Conservation (phyloP, 192 early-diverging fungal genomes). For the Umbelopsis sp. region DNA sequence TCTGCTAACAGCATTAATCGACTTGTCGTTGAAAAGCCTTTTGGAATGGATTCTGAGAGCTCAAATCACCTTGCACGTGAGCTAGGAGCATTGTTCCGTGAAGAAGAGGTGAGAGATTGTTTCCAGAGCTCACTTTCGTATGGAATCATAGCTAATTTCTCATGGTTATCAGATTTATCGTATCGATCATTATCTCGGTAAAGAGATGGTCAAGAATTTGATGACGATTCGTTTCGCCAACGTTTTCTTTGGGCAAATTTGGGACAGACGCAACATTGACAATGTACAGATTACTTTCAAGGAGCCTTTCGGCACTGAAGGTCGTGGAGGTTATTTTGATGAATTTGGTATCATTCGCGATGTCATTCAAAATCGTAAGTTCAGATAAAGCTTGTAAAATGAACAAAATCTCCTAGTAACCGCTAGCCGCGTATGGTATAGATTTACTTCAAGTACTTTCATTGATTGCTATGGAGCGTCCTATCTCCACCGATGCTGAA, state of each 20-base stretch:
- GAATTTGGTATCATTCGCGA: slow-evolving; percentile 98
- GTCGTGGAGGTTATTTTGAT: slow-evolving; percentile 97
- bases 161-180: slow-evolving; percentile 70
- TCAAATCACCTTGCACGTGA: slow-evolving; percentile 64
- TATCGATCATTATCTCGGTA: slow-evolving; percentile 97
- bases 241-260: slow-evolving; percentile 84
- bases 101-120: slow-evolving; percentile 65
- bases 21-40: slow-evolving; percentile 93
- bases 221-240: slow-evolving; percentile 89
- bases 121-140: not conserved
- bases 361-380: slow-evolving; percentile 86
- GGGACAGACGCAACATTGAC: slow-evolving; percentile 81
- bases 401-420: not conserved
- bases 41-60: slow-evolving; percentile 86
- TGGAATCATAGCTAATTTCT: not conserved
- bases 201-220: slow-evolving; percentile 97
- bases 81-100: slow-evolving; percentile 77
- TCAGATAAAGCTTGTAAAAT: slow-evolving; percentile 11
- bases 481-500: slow-evolving; percentile 81
- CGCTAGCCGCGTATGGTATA: not conserved
- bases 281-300: slow-evolving; percentile 97
- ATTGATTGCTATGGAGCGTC: slow-evolving; percentile 92
- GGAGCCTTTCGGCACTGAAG: slow-evolving; percentile 94
- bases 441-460: slow-evolving; percentile 90
- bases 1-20: slow-evolving; percentile 69